phyloP scores from a whole-genome alignment of 192 early-diverging fungal genomes.

The Coemansia sp. region DNA sequence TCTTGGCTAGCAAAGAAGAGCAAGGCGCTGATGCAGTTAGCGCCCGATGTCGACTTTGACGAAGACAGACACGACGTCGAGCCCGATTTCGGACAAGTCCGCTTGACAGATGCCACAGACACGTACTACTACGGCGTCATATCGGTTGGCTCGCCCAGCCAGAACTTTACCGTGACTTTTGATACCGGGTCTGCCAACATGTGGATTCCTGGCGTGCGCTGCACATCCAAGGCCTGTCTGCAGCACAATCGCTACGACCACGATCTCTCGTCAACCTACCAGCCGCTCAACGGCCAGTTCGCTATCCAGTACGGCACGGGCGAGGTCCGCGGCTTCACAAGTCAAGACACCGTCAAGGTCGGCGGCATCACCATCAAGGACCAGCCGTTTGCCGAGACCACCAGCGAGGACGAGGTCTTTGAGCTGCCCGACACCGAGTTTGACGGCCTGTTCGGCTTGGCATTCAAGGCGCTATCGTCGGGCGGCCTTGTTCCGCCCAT shows the following conservation, averaged over 20 bases:
- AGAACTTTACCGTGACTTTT: slow-evolving; percentile 67
- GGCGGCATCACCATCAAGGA: slow-evolving; percentile 51
- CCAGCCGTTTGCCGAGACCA: slow-evolving; percentile 58
- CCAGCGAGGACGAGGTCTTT: slow-evolving; percentile 53
- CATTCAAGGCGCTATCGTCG: slow-evolving; percentile 47
- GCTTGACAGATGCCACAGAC: slow-evolving; percentile 53
- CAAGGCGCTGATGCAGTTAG: slow-evolving; percentile 43
- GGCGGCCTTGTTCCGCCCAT: slow-evolving; percentile 53
- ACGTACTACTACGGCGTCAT: slow-evolving; percentile 63
- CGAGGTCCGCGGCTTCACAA: slow-evolving; percentile 51
- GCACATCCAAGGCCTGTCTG: slow-evolving; percentile 49
- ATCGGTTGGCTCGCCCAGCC: slow-evolving; percentile 68
- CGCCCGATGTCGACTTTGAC: slow-evolving; percentile 49
- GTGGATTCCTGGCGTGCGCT: slow-evolving; percentile 60
- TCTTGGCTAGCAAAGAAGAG: slow-evolving; percentile 4
- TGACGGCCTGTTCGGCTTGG: slow-evolving; percentile 60
- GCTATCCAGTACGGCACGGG: slow-evolving; percentile 57
- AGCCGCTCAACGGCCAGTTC: slow-evolving; percentile 46
- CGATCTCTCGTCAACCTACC: slow-evolving; percentile 46
- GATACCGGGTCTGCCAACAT: slow-evolving; percentile 78
- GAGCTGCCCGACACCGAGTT: slow-evolving; percentile 52
- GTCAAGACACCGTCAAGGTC: slow-evolving; percentile 52
- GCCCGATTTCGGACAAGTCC: slow-evolving; percentile 53
- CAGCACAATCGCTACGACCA: slow-evolving; percentile 51
- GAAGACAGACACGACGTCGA: slow-evolving; percentile 47